Evolutionary conservation across 768 basidiomycete species (phyloP).

Genomic region (Naematelia aurantialba): DNA sequence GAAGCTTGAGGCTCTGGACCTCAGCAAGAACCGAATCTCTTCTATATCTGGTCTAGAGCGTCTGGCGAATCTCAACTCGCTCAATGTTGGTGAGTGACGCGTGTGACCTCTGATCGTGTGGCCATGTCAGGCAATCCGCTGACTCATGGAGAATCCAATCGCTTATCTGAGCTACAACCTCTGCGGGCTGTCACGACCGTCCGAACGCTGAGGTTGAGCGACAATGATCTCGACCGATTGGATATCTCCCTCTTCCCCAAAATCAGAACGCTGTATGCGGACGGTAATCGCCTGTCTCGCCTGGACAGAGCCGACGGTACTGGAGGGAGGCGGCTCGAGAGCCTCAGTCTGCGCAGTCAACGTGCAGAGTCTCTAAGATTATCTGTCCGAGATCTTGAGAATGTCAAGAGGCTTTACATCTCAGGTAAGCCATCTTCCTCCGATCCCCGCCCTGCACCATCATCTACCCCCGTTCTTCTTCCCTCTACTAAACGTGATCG

Average conservation of each 20-base stretch:
- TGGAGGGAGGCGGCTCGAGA: constrained; percentile 67
- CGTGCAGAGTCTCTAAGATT: constrained; percentile 42
- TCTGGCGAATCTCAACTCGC: constrained; percentile 57
- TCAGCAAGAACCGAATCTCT: constrained; percentile 68
- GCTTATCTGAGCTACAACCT: constrained; percentile 53
- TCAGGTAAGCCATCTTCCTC: constrained; percentile 63
- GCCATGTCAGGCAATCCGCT: no score
- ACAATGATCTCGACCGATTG: constrained; percentile 69
- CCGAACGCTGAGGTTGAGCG: constrained; percentile 70
- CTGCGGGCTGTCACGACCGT: constrained; percentile 55
- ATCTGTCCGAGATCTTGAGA: constrained; percentile 63
- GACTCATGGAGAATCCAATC: no score
- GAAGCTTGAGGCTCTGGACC: constrained; percentile 72
- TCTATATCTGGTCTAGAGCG: constrained; percentile 60
- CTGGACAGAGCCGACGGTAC: constrained; percentile 26
- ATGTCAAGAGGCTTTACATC: constrained; percentile 89
- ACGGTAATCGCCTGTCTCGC: constrained; percentile 62
- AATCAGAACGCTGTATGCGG: constrained; percentile 85
- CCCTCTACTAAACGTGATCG: no score
- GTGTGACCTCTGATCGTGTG: no score
- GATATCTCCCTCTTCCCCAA: constrained; percentile 62
- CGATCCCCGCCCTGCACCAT: not conserved
- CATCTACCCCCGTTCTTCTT: constrained; percentile 47
- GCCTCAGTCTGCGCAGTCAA: constrained; percentile 87
- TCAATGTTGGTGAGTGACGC: constrained; percentile 74